Percentiles rank a stretch among this genome's conserved stretches.
Conservation (phyloP, 306 rosid genomes). For the Rosa chinensis region DNA sequence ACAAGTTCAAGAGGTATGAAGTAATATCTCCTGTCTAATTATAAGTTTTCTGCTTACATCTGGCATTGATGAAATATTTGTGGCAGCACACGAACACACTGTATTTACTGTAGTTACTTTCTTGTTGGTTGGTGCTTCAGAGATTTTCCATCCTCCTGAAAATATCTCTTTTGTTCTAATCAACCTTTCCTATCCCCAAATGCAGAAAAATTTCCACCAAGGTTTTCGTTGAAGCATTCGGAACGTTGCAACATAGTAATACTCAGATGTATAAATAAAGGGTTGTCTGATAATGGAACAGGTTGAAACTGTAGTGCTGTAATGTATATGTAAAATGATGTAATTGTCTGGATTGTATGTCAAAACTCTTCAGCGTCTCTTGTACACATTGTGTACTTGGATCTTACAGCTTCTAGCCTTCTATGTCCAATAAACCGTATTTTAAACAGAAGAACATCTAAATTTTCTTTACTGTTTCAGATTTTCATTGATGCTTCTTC, state of each 20-base stretch:
- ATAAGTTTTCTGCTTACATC: neutral
- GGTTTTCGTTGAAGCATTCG: neutral
- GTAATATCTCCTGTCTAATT: neutral
- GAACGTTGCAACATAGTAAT: neutral
- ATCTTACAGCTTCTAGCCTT: neutral
- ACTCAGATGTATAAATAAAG: neutral
- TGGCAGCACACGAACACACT: neutral
- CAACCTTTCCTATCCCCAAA: neutral
- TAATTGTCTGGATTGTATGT: neutral
- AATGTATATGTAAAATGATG: neutral
- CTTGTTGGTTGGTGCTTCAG: neutral
- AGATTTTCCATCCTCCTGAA: neutral
- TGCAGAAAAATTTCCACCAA: neutral
- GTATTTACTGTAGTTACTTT: neutral
- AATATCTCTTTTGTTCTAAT: neutral
- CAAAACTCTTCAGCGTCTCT: neutral
- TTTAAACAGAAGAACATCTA: neutral
- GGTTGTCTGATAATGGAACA: slow-evolving; percentile 8
- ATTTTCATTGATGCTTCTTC: neutral
- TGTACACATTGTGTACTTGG: neutral
- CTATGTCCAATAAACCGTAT: neutral
- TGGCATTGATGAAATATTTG: neutral
- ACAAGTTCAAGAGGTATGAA: slow-evolving; percentile 24
- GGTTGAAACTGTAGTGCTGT: slow-evolving; percentile 14
- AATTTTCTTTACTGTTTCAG: neutral